Evolutionary conservation across 257 asterid genomes (phyloP), one percentile per base, ranked within the genome.

Genomic region (Petrea volubilis): DNA sequence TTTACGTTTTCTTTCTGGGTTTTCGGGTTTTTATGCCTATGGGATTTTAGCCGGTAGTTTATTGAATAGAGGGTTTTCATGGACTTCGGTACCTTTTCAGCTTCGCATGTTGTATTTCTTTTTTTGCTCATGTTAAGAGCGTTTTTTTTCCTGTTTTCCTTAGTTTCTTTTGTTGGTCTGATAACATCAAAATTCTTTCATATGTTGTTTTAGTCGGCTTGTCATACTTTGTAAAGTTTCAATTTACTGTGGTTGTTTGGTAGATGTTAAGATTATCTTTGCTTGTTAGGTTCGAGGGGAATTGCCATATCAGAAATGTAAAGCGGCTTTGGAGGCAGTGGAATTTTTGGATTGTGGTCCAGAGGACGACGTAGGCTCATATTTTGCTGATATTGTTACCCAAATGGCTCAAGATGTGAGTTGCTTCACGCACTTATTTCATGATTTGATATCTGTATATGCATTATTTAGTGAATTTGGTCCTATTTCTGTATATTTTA

Each of bases 341-440:
- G 96, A 88, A 69, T 92, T 92, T 71, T 71, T 59, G 47, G 99
- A 92, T 65, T 79, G 84, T 68, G 84, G 79, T 47, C 86, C 87
- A 1, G 96, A 88, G 29, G 96, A 76, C 65, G 98, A 91, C 75
- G 71, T 92, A n/a, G 96, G 97, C 64, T 95, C 99, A 13, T 83
- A 86, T 84, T 87, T 95, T 74, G 99, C 99, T 18, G 99, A 95
- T 85, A 83, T 95, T 79, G 89, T 95, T 68, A 74, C 95, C 53
- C 98, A 91, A 79, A 84, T 95, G 87, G 97, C 97, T 74, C 99
- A 90, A 83, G 99, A 95, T 64, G 99, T 95, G 77, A 86, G 97
- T 78, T 79, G 14, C 50, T 36, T 23, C 24, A 29, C 2, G 18
- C 69, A 14, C 51, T 71, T 77, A 61, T 51, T 50, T 38, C 21